Conservation (phyloP, 768 basidiomycete species). For the Mrakia gelida region DNA sequence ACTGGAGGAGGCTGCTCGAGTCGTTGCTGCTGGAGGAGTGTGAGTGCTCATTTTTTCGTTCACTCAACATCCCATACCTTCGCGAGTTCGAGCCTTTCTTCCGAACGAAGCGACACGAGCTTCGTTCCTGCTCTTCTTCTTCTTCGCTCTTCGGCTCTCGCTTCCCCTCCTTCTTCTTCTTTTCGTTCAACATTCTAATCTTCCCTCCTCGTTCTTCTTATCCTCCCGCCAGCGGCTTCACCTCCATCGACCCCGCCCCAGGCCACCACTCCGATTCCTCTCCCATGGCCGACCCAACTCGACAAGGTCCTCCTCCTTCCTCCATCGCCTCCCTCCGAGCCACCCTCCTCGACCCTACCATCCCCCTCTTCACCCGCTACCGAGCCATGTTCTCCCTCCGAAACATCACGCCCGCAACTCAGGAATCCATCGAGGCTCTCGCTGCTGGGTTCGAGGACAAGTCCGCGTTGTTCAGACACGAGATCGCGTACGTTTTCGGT, state of each 20-base stretch:
- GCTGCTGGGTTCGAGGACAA: conserved; percentile 84
- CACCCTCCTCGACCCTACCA: conserved; percentile 60
- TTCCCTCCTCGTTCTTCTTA: too few species aligned
- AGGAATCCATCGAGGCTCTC: conserved; percentile 65
- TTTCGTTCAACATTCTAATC: too few species aligned
- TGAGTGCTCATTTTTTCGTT: conserved; percentile 35
- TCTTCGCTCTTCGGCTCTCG: neutral
- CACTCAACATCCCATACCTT: neutral
- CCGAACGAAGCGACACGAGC: too few species aligned
- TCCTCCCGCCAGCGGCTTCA: conserved; percentile 55
- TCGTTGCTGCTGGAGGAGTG: conserved; percentile 34
- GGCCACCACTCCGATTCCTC: conserved; percentile 43
- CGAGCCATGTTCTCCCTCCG: conserved; percentile 97
- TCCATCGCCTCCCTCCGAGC: conserved; percentile 56
- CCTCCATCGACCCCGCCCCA: conserved; percentile 86
- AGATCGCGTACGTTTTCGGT: conserved; percentile 97
- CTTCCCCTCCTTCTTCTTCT: neutral
- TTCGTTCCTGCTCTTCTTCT: too few species aligned
- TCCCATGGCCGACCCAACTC: conserved; percentile 38
- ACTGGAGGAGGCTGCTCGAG: conserved; percentile 35
- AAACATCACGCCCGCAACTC: conserved; percentile 70
- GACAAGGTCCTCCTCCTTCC: conserved; percentile 42
- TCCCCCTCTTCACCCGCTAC: conserved; percentile 86
- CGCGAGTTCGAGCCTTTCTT: neutral
- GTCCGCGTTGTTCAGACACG: conserved; percentile 93